Evolutionary conservation across 1,139 yeast species (phyloP).

Genomic region (Sugiyamaella paludigena): DNA sequence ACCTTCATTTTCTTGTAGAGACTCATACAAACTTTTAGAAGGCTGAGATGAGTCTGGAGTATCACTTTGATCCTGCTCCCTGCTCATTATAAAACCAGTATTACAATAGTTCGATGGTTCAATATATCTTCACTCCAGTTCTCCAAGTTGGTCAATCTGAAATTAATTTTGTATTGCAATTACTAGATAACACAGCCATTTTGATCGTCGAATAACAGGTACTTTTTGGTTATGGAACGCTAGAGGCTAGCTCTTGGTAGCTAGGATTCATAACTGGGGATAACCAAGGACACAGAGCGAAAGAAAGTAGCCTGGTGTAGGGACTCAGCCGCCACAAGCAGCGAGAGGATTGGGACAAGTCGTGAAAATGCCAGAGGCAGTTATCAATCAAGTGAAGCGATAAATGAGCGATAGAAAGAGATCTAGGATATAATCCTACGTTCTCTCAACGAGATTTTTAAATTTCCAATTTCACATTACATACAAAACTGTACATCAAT

Average conservation of each 20-base stretch:
- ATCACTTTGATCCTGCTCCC: not conserved
- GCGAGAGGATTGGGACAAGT: too few species aligned
- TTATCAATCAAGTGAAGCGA: not conserved
- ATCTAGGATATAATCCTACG: not conserved
- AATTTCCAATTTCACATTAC: not conserved
- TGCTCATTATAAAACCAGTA: not conserved
- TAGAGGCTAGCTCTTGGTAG: not conserved
- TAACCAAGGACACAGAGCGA: not conserved
- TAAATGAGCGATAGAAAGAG: not conserved
- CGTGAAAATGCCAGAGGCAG: not conserved
- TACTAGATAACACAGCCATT: too few species aligned
- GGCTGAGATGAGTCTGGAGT: conserved; percentile 6
- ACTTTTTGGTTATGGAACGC: too few species aligned
- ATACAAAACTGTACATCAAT: not conserved
- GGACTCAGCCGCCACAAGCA: too few species aligned
- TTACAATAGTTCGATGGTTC: not conserved
- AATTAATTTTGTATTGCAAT: not conserved
- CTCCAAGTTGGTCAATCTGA: too few species aligned
- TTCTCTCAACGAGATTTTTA: not conserved
- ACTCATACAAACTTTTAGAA: conserved; percentile 15
- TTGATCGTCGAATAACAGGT: too few species aligned
- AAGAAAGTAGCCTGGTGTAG: not conserved
- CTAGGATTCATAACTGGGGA: not conserved
- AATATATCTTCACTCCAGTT: too few species aligned
- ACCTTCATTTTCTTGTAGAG: conserved; percentile 17